A percentile compares a stretch with the other conserved stretches of the same genome.
Conservation (phyloP, 139 green algal genomes). For the Gonium pectorale region DNA sequence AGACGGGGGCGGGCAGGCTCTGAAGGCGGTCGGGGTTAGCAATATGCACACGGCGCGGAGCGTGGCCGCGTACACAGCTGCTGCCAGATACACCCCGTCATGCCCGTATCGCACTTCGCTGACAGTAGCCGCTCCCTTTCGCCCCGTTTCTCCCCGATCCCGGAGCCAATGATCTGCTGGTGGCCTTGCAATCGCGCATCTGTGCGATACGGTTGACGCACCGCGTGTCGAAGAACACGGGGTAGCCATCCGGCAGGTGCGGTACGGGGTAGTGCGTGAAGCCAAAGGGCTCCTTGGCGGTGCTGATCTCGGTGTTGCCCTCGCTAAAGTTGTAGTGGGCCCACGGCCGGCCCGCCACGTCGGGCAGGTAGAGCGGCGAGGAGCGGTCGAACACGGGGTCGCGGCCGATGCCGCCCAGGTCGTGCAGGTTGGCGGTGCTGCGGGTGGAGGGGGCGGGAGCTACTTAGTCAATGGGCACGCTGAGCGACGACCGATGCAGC, state of each 20-base stretch:
- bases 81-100: too few species aligned
- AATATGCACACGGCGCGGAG: too few species aligned
- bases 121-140: too few species aligned
- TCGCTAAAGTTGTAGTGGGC: slow-evolving; percentile 44
- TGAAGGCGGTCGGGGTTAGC: too few species aligned
- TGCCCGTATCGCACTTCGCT: too few species aligned
- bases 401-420: slow-evolving; percentile 39
- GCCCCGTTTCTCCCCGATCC: too few species aligned
- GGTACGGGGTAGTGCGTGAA: slow-evolving; percentile 54
- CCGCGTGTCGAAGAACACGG: slow-evolving; percentile 47
- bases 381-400: slow-evolving; percentile 44
- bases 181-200: too few species aligned
- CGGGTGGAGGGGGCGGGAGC: neutral
- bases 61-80: too few species aligned
- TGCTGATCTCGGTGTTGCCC: slow-evolving; percentile 37
- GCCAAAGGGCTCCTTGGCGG: slow-evolving; percentile 20
- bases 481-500: too few species aligned
- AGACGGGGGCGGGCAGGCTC: neutral
- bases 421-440: neutral
- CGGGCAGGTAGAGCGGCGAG: slow-evolving; percentile 24
- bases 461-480: too few species aligned
- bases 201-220: too few species aligned
- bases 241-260: slow-evolving; percentile 58
- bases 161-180: too few species aligned
- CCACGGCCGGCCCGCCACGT: slow-evolving; percentile 38